phyloP scores from a whole-genome alignment of 345 rosid genomes.

The Brassica napus region DNA sequence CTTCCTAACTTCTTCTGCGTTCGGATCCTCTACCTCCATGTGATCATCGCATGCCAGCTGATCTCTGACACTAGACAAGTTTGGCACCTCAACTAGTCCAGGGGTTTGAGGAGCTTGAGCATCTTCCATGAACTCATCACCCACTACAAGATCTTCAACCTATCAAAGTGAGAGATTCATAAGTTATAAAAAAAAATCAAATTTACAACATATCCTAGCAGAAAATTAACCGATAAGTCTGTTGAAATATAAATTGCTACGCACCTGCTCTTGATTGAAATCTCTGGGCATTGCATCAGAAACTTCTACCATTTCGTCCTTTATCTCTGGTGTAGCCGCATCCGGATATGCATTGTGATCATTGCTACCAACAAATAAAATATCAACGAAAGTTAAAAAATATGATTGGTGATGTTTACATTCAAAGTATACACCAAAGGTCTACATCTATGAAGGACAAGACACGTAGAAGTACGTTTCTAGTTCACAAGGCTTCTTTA shows the following conservation, averaged over 20 bases:
- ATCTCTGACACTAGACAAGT: constrained; percentile 64
- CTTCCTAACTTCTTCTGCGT: constrained; percentile 44
- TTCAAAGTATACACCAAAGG: constrained; percentile 14
- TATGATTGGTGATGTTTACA: background rate
- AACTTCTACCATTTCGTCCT: constrained; percentile 35
- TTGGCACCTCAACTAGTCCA: constrained; percentile 75
- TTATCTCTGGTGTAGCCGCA: constrained; percentile 39
- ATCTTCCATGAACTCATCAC: constrained; percentile 59
- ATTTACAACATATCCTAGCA: background rate
- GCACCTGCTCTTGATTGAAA: constrained; percentile 62
- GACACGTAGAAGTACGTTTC: background rate
- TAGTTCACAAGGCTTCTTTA: too few species aligned
- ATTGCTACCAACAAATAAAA: constrained; percentile 50
- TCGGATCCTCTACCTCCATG: constrained; percentile 59
- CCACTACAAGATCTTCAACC: constrained; percentile 49
- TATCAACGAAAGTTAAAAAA: constrained; percentile 12
- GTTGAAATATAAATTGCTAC: constrained; percentile 14
- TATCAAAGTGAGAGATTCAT: constrained; percentile 40
- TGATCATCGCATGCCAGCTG: constrained; percentile 68
- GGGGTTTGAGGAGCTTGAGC: constrained; percentile 96
- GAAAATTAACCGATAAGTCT: constrained; percentile 9
- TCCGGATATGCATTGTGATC: constrained; percentile 50
- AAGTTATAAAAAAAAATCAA: background rate
- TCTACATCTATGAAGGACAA: constrained; percentile 8
- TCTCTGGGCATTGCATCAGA: constrained; percentile 48